Conservation (phyloP, 2,329 filamentous ascomycete species). For the Fusarium buharicum region DNA sequence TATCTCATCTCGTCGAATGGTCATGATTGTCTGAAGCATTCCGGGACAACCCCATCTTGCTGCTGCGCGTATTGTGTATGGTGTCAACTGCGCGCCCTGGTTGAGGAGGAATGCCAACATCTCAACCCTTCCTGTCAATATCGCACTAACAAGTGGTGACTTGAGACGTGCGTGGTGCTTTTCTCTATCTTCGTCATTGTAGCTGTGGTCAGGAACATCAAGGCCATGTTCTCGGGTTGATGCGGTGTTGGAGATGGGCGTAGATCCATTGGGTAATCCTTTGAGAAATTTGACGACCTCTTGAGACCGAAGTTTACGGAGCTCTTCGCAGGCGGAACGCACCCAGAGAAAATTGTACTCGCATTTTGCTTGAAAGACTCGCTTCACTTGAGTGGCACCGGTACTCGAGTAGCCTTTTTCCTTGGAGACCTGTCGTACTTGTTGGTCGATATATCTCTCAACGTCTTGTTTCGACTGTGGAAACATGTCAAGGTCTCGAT, state of each 20-base stretch:
- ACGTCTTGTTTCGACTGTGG: conserved; percentile 30
- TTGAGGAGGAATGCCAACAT: conserved; percentile 30
- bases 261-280: conserved; percentile 34
- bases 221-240: conserved; percentile 5
- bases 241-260: conserved; percentile 2
- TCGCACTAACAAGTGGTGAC: conserved; percentile 23
- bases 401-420: conserved; percentile 33
- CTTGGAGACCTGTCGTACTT: conserved; percentile 20
- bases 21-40: conserved; percentile 28
- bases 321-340: conserved; percentile 37
- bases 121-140: conserved; percentile 25
- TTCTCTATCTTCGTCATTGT: conserved; percentile 27
- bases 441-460: conserved; percentile 34
- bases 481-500: conserved; percentile 40
- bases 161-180: conserved; percentile 28
- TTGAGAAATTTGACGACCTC: conserved; percentile 33
- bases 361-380: conserved; percentile 36
- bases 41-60: conserved; percentile 18
- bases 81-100: conserved; percentile 14
- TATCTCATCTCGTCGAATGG: conserved; percentile 20
- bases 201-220: conserved; percentile 20
- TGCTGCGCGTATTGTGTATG: conserved; percentile 26
- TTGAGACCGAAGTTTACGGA: conserved; percentile 32
- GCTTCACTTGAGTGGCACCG: conserved; percentile 21
- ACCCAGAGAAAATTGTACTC: conserved; percentile 43